Conservation (phyloP, 108 stramenopile species). For the Cyclotella cryptica region DNA sequence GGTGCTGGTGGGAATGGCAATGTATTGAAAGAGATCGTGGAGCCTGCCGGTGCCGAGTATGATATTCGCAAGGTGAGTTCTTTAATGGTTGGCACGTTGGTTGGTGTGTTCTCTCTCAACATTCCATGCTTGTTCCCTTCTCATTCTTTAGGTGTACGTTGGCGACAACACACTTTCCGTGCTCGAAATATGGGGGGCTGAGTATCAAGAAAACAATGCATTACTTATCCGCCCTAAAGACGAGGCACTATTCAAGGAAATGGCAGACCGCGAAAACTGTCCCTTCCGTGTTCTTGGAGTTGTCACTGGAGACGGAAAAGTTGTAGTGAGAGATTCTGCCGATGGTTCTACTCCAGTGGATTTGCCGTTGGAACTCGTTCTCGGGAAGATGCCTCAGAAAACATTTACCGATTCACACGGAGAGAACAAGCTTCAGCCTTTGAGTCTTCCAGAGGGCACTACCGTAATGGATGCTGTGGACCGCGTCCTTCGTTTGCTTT, state of each 20-base stretch:
- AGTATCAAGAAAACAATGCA: slow-evolving; percentile 99
- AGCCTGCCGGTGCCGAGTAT: slow-evolving; percentile 95
- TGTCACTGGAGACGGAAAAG: slow-evolving; percentile 93
- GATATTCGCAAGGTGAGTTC: slow-evolving; percentile 91
- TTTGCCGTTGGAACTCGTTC: slow-evolving; percentile 94
- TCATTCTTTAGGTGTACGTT: slow-evolving; percentile 72
- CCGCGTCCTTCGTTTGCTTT: slow-evolving; percentile 93
- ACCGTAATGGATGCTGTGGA: slow-evolving; percentile 79
- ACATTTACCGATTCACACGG: slow-evolving; percentile 87
- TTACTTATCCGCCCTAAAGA: slow-evolving; percentile 87
- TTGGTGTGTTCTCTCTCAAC: too few species aligned
- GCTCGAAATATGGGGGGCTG: slow-evolving; percentile 98
- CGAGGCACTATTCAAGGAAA: slow-evolving; percentile 76
- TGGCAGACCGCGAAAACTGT: slow-evolving; percentile 96
- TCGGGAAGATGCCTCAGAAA: slow-evolving; percentile 99
- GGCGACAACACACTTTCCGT: slow-evolving; percentile 97
- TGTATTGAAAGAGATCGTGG: slow-evolving; percentile 99
- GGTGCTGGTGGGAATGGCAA: slow-evolving; percentile 99
- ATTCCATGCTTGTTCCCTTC: too few species aligned
- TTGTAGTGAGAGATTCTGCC: slow-evolving; percentile 92
- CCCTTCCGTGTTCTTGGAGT: slow-evolving; percentile 89
- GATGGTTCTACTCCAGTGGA: slow-evolving; percentile 96
- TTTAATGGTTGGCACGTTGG: not conserved
- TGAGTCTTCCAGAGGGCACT: slow-evolving; percentile 74
- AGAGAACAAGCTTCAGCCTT: slow-evolving; percentile 63